A percentile compares a stretch with the other conserved stretches of the same genome.
These are phyloP conservation scores for Blastobotrys aristatus DNA, from an alignment of 1,139 yeast species.

Conservation along the genomic window DNA sequence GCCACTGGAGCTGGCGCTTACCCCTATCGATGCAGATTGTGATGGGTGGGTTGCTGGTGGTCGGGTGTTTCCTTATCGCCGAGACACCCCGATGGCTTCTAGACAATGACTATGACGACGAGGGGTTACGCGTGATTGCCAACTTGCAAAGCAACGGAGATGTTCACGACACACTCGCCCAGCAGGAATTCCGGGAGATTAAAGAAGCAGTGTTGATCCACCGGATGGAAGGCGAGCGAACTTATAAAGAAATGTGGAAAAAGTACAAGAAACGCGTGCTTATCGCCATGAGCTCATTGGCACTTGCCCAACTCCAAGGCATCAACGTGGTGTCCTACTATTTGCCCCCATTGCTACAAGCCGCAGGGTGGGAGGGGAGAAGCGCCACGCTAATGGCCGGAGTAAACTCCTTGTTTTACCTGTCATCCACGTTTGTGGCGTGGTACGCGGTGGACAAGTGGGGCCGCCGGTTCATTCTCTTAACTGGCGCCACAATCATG, in stretches of 20 bases:
- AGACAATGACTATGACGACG: slow-evolving; percentile 83
- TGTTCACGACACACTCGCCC: slow-evolving; percentile 50
- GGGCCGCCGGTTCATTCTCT: slow-evolving; percentile 82
- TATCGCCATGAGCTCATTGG: slow-evolving; percentile 85
- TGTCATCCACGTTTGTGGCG: slow-evolving; percentile 75
- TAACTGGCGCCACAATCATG: slow-evolving; percentile 78
- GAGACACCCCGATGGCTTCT: slow-evolving; percentile 89
- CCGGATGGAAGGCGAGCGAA: slow-evolving; percentile 71
- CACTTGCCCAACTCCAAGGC: slow-evolving; percentile 91
- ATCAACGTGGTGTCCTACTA: slow-evolving; percentile 89
- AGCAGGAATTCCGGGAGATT: slow-evolving; percentile 67
- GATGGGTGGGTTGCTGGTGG: slow-evolving; percentile 62
- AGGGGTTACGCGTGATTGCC: slow-evolving; percentile 80
- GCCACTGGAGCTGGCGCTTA: slow-evolving; percentile 68
- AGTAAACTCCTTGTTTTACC: slow-evolving; percentile 71
- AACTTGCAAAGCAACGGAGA: slow-evolving; percentile 65
- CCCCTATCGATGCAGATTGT: slow-evolving; percentile 75
- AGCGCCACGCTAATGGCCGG: slow-evolving; percentile 91
- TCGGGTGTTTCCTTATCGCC: slow-evolving; percentile 73
- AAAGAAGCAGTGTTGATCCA: slow-evolving; percentile 75
- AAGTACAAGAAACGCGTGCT: slow-evolving; percentile 72
- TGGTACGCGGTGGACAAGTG: slow-evolving; percentile 87
- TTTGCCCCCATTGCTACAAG: slow-evolving; percentile 90
- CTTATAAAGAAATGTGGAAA: slow-evolving; percentile 65
- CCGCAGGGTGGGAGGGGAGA: slow-evolving; percentile 91